A percentile compares a stretch with the other conserved stretches of the same genome.
Evolutionary conservation across 2,329 filamentous ascomycete species (phyloP).

Genomic region (Huntiella abstrusa): DNA sequence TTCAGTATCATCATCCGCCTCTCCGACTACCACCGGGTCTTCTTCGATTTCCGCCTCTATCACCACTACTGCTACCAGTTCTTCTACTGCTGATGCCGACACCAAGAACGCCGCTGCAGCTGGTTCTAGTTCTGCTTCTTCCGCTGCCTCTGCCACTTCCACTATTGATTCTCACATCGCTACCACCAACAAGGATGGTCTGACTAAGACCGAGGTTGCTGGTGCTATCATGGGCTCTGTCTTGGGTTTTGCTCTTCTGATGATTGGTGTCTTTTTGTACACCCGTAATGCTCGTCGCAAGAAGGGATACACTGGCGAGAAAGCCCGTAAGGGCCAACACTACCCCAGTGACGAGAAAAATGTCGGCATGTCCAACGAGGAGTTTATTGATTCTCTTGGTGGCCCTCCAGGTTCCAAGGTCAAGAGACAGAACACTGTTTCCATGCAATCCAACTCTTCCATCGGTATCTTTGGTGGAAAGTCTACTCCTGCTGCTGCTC

Average conservation of each 20-base stretch:
- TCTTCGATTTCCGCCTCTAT: constrained; percentile 14
- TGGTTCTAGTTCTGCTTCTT: constrained; percentile 15
- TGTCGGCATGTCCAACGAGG: constrained; percentile 10
- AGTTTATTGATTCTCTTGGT: constrained; percentile 11
- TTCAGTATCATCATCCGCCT: constrained; percentile 15
- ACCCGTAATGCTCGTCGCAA: constrained; percentile 18
- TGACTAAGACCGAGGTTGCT: constrained; percentile 38
- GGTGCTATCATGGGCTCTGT: constrained; percentile 72
- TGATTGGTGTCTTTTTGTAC: constrained; percentile 49
- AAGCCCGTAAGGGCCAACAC: constrained; percentile 3
- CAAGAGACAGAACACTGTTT: constrained; percentile 22
- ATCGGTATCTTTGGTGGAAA: constrained; percentile 11
- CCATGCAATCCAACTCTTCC: constrained; percentile 2
- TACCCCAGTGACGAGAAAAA: constrained; percentile 9
- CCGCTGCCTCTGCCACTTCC: constrained; percentile 16
- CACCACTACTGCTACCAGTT: constrained; percentile 16
- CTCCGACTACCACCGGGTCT: constrained; percentile 12
- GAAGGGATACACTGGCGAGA: constrained; percentile 10
- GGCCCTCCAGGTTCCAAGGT: constrained; percentile 17
- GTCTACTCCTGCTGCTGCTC: not conserved
- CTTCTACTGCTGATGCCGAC: constrained; percentile 15
- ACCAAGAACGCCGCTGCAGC: constrained; percentile 14
- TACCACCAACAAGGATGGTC: constrained; percentile 3
- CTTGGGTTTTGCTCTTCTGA: constrained; percentile 48
- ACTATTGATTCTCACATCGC: constrained; percentile 3